Conservation (phyloP, 257 asterid species). For the Verbena officinalis region DNA sequence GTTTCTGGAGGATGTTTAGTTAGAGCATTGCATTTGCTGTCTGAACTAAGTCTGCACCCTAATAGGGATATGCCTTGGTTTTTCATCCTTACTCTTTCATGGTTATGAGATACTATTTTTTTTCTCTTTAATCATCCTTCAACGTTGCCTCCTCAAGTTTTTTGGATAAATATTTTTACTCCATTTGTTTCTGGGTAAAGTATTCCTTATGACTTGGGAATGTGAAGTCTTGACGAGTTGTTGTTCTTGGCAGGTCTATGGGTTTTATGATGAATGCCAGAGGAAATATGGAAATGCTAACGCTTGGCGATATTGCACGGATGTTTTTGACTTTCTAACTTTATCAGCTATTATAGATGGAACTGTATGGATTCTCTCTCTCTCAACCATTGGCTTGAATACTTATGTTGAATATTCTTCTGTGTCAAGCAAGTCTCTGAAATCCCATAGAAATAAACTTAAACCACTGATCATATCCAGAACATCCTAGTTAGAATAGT, state of each 20-base stretch:
- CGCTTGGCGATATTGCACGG: conserved; percentile 99
- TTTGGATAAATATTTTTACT: too few relatives aligned
- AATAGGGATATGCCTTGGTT: too few relatives aligned
- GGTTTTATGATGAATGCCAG: conserved; percentile 98
- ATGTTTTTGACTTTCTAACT: conserved; percentile 94
- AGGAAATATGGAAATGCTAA: conserved; percentile 97
- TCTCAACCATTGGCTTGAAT: too few relatives aligned
- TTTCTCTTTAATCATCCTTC: too few relatives aligned
- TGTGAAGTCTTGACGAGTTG: conserved; percentile 11
- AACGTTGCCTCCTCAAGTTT: too few relatives aligned
- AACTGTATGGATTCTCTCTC: conserved; percentile 57
- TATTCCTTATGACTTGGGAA: conserved; percentile 25
- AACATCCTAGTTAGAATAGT: background rate
- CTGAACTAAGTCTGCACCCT: too few relatives aligned
- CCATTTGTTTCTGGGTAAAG: conserved; percentile 6
- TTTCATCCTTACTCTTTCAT: too few relatives aligned
- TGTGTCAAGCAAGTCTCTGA: too few relatives aligned
- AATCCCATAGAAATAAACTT: conserved; percentile 1
- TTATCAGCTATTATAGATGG: conserved; percentile 96
- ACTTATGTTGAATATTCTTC: too few relatives aligned
- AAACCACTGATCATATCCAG: background rate
- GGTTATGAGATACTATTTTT: too few relatives aligned
- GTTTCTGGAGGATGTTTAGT: too few relatives aligned
- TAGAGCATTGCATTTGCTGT: too few relatives aligned
- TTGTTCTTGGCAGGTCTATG: conserved; percentile 75